Evolutionary conservation across 1,284 basidiomycete genomes (phyloP), one percentile per base, ranked within the genome.

Genomic region (Leccinum variabile): DNA sequence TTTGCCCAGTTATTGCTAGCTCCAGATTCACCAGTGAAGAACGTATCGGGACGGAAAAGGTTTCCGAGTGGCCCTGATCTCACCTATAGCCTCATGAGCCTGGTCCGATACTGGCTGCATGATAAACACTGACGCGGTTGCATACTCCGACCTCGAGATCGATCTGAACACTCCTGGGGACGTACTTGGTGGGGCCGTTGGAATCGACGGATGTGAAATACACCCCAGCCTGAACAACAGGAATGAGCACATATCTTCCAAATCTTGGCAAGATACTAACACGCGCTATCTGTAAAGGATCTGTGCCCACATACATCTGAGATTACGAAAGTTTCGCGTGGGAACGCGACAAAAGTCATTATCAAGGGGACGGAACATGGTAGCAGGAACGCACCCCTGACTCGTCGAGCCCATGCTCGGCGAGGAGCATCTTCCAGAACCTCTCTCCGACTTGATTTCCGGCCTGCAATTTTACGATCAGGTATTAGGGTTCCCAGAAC

Each of bases 1-100:
- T 95, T 95, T 44, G 93, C 92, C 89, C 92, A 96, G 72, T 96
- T 97, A 75, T 97, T 97, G 33, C 94, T 94, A 16, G 95, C 95
- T 64, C 96, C 91, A 53, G 81, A 80, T 39, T 86, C 80, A 2
- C 87, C 84, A 59, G 86, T 84, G 61, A 97, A 78, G 74, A 87
- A 97, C 3, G 94, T 96, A 75, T 97, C 95, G 11, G 95, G 95
- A 61, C 90, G 85, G 80, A 95, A 98, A 28, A 98, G 82, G 8
- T 72, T 68, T 3, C 94, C 93, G 54, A 91, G 79, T 5, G 84
- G 79, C 11, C 92, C 90, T 41, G 86, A 83, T 59, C 84, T 82
- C 55, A 91, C 76, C 89, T 92, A 28, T 56, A 50, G n/a, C 7
- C 22, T 44, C 13, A 50, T 69, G 41, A 67, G 58, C 10, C 8